Percentiles rank a stretch among this genome's conserved stretches.
Evolutionary conservation across 805 yeast genomes (phyloP).

Genomic region (Cyberlindnera saturnus): DNA sequence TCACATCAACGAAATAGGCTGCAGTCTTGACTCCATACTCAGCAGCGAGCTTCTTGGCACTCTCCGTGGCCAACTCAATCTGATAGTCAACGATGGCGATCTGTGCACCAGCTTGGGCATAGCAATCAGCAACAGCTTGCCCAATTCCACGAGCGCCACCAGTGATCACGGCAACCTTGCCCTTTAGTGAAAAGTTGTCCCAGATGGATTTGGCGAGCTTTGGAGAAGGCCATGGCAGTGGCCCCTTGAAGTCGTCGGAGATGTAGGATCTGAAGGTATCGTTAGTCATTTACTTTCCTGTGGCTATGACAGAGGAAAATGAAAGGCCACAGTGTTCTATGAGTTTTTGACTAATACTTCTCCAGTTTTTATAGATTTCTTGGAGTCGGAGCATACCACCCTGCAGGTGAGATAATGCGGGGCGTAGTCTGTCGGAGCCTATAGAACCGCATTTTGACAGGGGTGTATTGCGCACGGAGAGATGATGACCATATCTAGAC

Average conservation of each 20-base stretch:
- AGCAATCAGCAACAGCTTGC: conserved; percentile 73
- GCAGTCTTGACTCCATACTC: conserved; percentile 55
- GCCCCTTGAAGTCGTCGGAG: conserved; percentile 21
- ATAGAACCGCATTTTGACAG: too few species aligned
- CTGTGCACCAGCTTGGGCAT: conserved; percentile 83
- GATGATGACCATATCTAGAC: too few species aligned
- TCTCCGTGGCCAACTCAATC: conserved; percentile 40
- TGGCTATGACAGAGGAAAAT: too few species aligned
- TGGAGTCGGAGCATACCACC: too few species aligned
- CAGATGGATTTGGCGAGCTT: conserved; percentile 44
- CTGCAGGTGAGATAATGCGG: too few species aligned
- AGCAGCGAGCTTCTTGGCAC: conserved; percentile 48
- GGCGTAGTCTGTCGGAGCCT: too few species aligned
- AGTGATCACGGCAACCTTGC: conserved; percentile 79
- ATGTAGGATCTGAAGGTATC: conserved; percentile 18
- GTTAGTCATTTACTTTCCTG: conserved; percentile 5
- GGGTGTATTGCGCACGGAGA: too few species aligned
- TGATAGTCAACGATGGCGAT: conserved; percentile 41
- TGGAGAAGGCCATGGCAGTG: conserved; percentile 52
- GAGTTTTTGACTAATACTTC: too few species aligned
- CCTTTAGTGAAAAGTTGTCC: conserved; percentile 72
- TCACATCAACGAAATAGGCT: conserved; percentile 39
- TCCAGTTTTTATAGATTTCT: too few species aligned
- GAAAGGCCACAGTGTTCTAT: too few species aligned
- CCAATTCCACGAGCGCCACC: conserved; percentile 87